Conservation (phyloP, 73 alveolate species). For the Symbiodinium pilosum region DNA sequence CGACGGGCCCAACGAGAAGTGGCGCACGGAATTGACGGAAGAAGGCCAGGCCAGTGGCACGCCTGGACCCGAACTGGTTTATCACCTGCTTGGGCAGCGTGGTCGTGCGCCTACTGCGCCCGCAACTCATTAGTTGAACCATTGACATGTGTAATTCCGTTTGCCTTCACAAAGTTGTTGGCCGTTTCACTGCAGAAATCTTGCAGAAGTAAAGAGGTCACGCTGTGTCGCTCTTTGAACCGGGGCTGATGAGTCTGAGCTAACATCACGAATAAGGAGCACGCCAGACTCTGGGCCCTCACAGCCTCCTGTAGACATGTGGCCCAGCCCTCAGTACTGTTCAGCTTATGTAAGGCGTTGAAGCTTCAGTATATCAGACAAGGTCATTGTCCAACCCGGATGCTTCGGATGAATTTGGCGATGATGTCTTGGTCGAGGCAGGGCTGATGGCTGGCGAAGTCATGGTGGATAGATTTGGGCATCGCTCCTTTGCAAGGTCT, state of each 20-base stretch:
- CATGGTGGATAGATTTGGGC: not conserved
- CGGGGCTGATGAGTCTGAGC: no score
- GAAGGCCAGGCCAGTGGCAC: not conserved
- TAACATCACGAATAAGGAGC: not conserved
- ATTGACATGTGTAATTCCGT: not conserved
- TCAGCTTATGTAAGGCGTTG: no score
- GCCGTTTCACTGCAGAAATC: not conserved
- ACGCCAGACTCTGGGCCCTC: constrained; percentile 87
- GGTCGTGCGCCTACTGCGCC: not conserved
- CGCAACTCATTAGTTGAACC: not conserved
- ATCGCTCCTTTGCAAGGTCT: constrained; percentile 19
- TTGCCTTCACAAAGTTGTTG: constrained; percentile 3
- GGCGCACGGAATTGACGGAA: constrained; percentile 48
- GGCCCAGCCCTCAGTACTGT: constrained; percentile 16
- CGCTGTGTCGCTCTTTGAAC: no score
- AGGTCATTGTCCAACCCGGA: constrained; percentile 65
- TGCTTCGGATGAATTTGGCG: constrained; percentile 35
- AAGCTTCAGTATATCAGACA: not conserved
- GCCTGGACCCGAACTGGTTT: not conserved
- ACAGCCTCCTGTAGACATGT: constrained; percentile 85
- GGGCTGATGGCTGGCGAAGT: no score
- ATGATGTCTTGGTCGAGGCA: constrained; percentile 67
- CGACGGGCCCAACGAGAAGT: constrained; percentile 60
- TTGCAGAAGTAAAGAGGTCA: not conserved
- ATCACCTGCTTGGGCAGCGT: not conserved